Percentiles rank a stretch among this genome's conserved stretches.
These are phyloP conservation scores for Fusarium sp. DNA, from an alignment of 2,329 filamentous ascomycete species.

Conservation along the genomic window DNA sequence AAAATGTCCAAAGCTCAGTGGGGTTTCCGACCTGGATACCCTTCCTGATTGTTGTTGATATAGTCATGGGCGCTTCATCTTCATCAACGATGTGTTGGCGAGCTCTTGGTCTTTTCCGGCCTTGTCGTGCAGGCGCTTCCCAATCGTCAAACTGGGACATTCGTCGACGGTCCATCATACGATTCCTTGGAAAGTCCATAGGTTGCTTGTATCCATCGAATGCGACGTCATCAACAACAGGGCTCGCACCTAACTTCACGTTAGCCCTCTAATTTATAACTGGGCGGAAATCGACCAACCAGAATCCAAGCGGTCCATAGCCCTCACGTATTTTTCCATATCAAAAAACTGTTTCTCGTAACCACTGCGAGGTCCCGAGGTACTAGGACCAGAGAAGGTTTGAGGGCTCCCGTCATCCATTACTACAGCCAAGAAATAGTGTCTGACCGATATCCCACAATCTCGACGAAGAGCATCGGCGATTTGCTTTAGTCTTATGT, in stretches of 20 bases:
- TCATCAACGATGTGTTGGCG: constrained; percentile 53
- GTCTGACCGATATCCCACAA: constrained; percentile 60
- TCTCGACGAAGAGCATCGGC: constrained; percentile 60
- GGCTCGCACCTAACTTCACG: constrained; percentile 43
- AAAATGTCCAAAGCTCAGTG: constrained; percentile 66
- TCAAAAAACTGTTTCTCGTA: constrained; percentile 58
- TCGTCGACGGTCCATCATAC: constrained; percentile 45
- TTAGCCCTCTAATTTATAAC: constrained; percentile 11
- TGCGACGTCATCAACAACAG: constrained; percentile 45
- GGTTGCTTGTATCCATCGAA: constrained; percentile 42
- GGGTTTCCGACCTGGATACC: constrained; percentile 63
- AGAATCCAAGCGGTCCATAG: constrained; percentile 50
- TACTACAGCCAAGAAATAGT: constrained; percentile 63
- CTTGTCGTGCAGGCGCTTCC: constrained; percentile 43
- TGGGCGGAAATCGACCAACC: constrained; percentile 45
- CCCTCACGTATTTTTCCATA: constrained; percentile 52
- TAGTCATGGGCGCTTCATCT: constrained; percentile 52
- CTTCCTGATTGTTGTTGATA: constrained; percentile 51
- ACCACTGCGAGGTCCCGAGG: constrained; percentile 48
- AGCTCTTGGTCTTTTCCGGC: constrained; percentile 44
- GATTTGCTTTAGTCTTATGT: constrained; percentile 54
- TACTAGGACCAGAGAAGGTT: constrained; percentile 57
- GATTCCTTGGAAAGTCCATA: constrained; percentile 40
- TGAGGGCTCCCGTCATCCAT: constrained; percentile 57
- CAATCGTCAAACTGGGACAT: constrained; percentile 46